phyloP scores from a whole-genome alignment of 2,329 filamentous ascomycete genomes.

The Bipolaris oryzae region DNA sequence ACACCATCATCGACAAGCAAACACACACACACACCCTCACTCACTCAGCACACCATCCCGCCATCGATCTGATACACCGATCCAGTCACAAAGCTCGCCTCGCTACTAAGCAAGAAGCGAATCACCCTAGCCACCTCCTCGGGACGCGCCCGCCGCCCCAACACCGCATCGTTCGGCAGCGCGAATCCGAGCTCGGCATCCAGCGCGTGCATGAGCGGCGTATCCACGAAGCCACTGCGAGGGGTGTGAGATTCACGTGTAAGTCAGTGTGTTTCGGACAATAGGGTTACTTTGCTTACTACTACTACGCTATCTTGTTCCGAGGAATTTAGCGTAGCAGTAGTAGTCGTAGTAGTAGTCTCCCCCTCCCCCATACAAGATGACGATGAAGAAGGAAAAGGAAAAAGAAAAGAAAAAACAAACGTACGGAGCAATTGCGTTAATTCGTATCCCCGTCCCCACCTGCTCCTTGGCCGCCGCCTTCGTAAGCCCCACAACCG shows the following conservation, averaged over 20 bases:
- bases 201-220: slow-evolving; percentile 18
- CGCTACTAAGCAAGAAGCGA: slow-evolving; percentile 22
- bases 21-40: not conserved
- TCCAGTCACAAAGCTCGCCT: slow-evolving; percentile 27
- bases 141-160: slow-evolving; percentile 17
- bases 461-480: slow-evolving; percentile 48
- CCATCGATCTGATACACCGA: slow-evolving; percentile 25
- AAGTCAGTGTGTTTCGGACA: no score
- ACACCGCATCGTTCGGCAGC: slow-evolving; percentile 16
- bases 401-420: not conserved
- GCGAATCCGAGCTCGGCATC: slow-evolving; percentile 1
- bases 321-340: no score
- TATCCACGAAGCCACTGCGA: slow-evolving; percentile 23
- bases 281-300: no score
- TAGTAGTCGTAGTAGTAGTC: no score
- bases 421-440: slow-evolving; percentile 53
- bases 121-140: slow-evolving; percentile 26
- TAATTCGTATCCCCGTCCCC: slow-evolving; percentile 37
- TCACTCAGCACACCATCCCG: slow-evolving; percentile 20
- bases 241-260: not conserved
- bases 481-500: slow-evolving; percentile 43
- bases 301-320: no score
- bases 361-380: no score
- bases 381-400: not conserved
- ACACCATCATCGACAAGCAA: not conserved